phyloP scores from a whole-genome alignment of 164 flowering plant genomes.

The Annona cherimola region DNA sequence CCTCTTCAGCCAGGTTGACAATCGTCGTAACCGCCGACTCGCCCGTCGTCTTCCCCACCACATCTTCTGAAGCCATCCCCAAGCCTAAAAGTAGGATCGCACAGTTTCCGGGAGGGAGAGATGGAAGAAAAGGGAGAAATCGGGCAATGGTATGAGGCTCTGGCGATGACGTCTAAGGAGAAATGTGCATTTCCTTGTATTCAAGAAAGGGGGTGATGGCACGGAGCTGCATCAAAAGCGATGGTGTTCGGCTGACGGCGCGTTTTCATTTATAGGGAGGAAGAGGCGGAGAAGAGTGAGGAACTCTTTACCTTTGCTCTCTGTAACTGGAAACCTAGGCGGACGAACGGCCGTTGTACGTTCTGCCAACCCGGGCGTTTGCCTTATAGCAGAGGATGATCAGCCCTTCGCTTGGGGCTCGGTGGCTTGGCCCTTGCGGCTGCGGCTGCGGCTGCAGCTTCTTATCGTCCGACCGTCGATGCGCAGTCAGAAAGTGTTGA shows the following conservation, averaged over 20 bases:
- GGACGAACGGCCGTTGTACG: neutral
- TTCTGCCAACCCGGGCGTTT: neutral
- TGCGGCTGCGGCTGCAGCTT: too few species aligned
- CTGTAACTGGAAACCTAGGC: neutral
- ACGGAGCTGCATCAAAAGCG: conserved; percentile 4
- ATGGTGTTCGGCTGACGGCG: conserved; percentile 2
- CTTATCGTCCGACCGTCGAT: too few species aligned
- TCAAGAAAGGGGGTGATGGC: neutral
- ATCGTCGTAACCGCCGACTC: conserved; percentile 81
- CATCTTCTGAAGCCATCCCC: conserved; percentile 62
- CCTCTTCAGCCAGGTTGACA: conserved; percentile 93
- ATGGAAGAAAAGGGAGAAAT: neutral
- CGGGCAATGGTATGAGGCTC: neutral
- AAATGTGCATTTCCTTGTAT: conserved; percentile 12
- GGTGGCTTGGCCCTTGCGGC: too few species aligned
- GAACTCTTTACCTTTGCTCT: too few species aligned
- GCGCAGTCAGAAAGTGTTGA: too few species aligned
- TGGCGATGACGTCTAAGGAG: neutral
- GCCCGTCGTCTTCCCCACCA: conserved; percentile 46
- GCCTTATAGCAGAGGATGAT: neutral
- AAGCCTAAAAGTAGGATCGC: conserved; percentile 9
- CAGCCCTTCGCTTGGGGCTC: too few species aligned
- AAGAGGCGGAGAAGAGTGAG: too few species aligned
- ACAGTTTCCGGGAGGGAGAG: neutral
- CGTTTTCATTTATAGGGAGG: neutral